Evolutionary conservation across 495 filamentous ascomycete species (phyloP).

Genomic region (Amphirosellinia nigrospora): DNA sequence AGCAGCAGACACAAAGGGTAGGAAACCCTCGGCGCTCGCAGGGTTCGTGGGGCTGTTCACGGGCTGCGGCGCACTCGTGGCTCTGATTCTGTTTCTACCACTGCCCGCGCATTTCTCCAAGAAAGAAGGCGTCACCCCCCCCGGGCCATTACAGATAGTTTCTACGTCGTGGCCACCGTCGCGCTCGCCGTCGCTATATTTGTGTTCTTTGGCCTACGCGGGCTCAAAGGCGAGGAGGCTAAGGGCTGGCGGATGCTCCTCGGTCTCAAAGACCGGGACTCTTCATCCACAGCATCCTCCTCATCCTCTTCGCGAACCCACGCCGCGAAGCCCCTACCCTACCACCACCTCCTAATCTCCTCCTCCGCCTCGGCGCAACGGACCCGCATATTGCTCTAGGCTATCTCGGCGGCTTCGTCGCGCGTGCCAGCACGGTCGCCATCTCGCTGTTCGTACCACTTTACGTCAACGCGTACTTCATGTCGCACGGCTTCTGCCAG

Average conservation of each 20-base stretch:
- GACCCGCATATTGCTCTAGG: slow-evolving; percentile 81
- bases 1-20: slow-evolving; percentile 33
- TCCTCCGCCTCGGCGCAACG: slow-evolving; percentile 75
- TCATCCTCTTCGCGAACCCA: no score
- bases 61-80: slow-evolving; percentile 87
- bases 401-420: slow-evolving; percentile 94
- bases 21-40: slow-evolving; percentile 68
- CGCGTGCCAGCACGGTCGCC: slow-evolving; percentile 91
- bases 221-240: slow-evolving; percentile 75
- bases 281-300: not conserved
- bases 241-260: slow-evolving; percentile 69
- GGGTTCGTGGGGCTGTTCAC: slow-evolving; percentile 92
- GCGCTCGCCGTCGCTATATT: slow-evolving; percentile 72
- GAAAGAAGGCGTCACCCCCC: slow-evolving; percentile 67
- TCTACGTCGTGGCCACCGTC: slow-evolving; percentile 80
- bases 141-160: slow-evolving; percentile 76
- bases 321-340: slow-evolving; percentile 44
- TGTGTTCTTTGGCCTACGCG: slow-evolving; percentile 81
- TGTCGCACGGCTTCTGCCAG: slow-evolving; percentile 76
- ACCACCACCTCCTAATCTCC: slow-evolving; percentile 61
- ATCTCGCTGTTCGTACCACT: slow-evolving; percentile 95
- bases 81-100: slow-evolving; percentile 80
- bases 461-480: slow-evolving; percentile 88
- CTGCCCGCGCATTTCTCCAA: slow-evolving; percentile 78
- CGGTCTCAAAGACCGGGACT: slow-evolving; percentile 36